Evolutionary conservation across 768 basidiomycete genomes (phyloP), one percentile per base, ranked within the genome.

Genomic region (Termitomyces sp.): DNA sequence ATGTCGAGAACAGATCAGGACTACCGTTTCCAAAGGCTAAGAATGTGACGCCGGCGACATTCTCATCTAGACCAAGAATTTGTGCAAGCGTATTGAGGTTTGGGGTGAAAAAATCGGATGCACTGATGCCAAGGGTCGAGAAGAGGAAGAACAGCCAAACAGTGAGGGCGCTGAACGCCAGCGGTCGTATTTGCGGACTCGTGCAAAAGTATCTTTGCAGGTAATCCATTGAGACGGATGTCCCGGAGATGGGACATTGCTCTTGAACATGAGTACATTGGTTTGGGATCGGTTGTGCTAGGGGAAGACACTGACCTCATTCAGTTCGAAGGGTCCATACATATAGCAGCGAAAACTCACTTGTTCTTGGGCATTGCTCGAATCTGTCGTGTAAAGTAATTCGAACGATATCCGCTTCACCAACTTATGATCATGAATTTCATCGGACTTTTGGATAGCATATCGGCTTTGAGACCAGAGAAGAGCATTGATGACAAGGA

Each of bases 11-110:
- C 4, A 98, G 81, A 68, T 98, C 96, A 0, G 96, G 96, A 65
- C 92, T 94, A 31, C 95, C 96, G 67, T 98, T 98, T 41, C 96
- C 96, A 67, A 98, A 95, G 0, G 97, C 97, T 30, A 99, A 80
- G 63, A 99, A 91, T 0, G 97, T 99, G 23, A 98, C 95, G 0
- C 97, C 97, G 0, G 97, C 94, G 15, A 98, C 86, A 54, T 91
- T 91, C 67, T 99, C 94, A 64, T 91, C 90, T 41, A 99, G 72
- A 0, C 94, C 90, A 4, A 99, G 81, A 3, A 91, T 73, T 50
- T 87, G 81, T 0, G 96, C 85, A 33, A 98, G 88, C 1, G 95
- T 92, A 0, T 90, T 89, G 17, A 99, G 80, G 69, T 99, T 98
- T 1, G 95, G 95, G 51, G 91, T 94, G 78, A 98, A 98, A 74